Evolutionary conservation across 495 filamentous ascomycete species (phyloP), one percentile per base, ranked within the genome.

Genomic region (Talaromyces thailandensis): DNA sequence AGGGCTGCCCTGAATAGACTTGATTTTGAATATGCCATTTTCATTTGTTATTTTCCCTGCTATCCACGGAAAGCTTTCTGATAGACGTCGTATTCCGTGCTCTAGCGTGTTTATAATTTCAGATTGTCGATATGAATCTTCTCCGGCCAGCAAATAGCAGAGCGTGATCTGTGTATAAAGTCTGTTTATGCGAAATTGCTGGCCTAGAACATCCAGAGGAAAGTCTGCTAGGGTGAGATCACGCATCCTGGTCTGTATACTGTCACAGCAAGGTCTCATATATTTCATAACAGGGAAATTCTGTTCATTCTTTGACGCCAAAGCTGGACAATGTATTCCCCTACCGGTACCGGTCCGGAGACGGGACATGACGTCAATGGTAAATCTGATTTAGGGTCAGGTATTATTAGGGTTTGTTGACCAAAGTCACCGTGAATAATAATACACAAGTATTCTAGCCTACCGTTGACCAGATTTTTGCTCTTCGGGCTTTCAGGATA

Each of bases 31-130:
- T 24, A 67, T 58, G n/a, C 73, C 78, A 5, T 78, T 71, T 56
- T 81, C 74, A 7, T 75, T 72, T 40, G 82, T 65, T n/a, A 84
- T 76, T 37, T 81, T 70, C 6, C 82, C 82, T 11, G 83, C 75
- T 45, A 83, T 62, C 81, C 82, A 84, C 18, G 83, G 84, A 63
- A 84, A 81, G 56, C 62, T 69, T 11, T 58, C 61, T 28, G 71
- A 60, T 14, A 82, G 67, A 37, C 68, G 60, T 59, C 70, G 68
- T 18, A 82, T 71, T 23, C 78, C 77, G 16, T 64, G 62, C 16
- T 55, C 65, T n/a, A 82, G 60, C 0, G 65, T 73, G 16, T 60
- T 51, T 60, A 73, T 64, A 58, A 81, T 75, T 4, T 51, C 21
- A 55, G 29, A 35, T 32, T 62, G 4, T 12, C 64, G 58, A 26